A percentile compares a stretch with the other conserved stretches of the same genome.
Conservation (phyloP, 2,329 filamentous ascomycete genomes). For the Geosmithia flava region DNA sequence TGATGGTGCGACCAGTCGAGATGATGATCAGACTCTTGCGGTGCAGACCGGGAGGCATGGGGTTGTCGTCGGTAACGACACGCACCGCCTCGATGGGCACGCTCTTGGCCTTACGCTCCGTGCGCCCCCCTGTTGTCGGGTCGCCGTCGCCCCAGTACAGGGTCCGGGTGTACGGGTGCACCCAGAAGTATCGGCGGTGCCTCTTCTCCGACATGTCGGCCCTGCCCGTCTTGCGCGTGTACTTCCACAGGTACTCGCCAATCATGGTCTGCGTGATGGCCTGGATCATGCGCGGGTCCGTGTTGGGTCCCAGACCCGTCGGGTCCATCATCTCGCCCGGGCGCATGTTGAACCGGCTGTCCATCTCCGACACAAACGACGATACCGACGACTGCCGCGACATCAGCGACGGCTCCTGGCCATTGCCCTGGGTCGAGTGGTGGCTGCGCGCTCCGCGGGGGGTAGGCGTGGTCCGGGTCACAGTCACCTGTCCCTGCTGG, state of each 20-base stretch:
- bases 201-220: slow-evolving; percentile 79
- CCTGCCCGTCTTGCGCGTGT: slow-evolving; percentile 87
- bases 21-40: slow-evolving; percentile 86
- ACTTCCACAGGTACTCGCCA: slow-evolving; percentile 97
- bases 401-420: slow-evolving; percentile 20
- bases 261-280: slow-evolving; percentile 99
- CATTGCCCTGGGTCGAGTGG: slow-evolving; percentile 30
- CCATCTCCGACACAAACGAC: slow-evolving; percentile 89
- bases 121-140: slow-evolving; percentile 64
- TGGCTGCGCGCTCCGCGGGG: slow-evolving; percentile 35
- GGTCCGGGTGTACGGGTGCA: slow-evolving; percentile 92
- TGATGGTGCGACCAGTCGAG: slow-evolving; percentile 77
- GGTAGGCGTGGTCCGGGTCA: slow-evolving; percentile 44
- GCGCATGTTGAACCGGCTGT: slow-evolving; percentile 73
- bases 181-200: slow-evolving; percentile 96
- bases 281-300: slow-evolving; percentile 96
- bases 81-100: slow-evolving; percentile 87
- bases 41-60: slow-evolving; percentile 86
- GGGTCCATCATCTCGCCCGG: slow-evolving; percentile 42
- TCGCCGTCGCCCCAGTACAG: slow-evolving; percentile 94
- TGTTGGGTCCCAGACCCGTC: slow-evolving; percentile 54
- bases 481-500: slow-evolving; percentile 29
- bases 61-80: slow-evolving; percentile 88
- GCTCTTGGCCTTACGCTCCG: slow-evolving; percentile 72
- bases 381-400: slow-evolving; percentile 69